Evolutionary conservation across 345 rosid species (phyloP).

Genomic region (Microthlaspi erraticum): DNA sequence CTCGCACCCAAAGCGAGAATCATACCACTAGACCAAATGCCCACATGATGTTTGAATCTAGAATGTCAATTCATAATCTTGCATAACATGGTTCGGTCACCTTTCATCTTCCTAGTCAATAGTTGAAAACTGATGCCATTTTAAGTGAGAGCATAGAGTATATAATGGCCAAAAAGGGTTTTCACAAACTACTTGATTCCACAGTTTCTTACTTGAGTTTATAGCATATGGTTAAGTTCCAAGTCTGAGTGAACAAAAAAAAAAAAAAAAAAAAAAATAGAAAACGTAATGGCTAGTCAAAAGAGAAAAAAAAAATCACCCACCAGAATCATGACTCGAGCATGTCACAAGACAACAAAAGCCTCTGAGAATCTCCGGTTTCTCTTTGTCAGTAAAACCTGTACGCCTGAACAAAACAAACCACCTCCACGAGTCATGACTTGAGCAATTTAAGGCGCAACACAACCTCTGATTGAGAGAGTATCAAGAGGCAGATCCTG

Average conservation of each 20-base stretch:
- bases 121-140: neutral
- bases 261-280: neutral
- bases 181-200: neutral
- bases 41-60: neutral
- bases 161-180: neutral
- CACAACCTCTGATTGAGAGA: conserved; percentile 3
- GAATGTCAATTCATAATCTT: too few species aligned
- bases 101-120: neutral
- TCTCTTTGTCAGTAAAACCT: conserved; percentile 27
- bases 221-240: conserved; percentile 16
- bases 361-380: conserved; percentile 21
- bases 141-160: neutral
- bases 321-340: conserved; percentile 20
- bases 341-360: conserved; percentile 26
- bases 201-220: conserved; percentile 2
- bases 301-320: conserved; percentile 26
- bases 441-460: conserved; percentile 16
- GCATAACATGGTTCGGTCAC: neutral
- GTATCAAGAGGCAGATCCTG: conserved; percentile 34
- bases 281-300: conserved; percentile 19
- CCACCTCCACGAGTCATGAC: conserved; percentile 1
- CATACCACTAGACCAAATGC: conserved; percentile 87
- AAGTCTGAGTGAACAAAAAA: conserved; percentile 19
- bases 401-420: conserved; percentile 35
- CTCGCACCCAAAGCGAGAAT: conserved; percentile 88